Base-by-base conservation (phyloP, 2,329 filamentous ascomycete genomes). In the Fusarium gaditjirri region DNA sequence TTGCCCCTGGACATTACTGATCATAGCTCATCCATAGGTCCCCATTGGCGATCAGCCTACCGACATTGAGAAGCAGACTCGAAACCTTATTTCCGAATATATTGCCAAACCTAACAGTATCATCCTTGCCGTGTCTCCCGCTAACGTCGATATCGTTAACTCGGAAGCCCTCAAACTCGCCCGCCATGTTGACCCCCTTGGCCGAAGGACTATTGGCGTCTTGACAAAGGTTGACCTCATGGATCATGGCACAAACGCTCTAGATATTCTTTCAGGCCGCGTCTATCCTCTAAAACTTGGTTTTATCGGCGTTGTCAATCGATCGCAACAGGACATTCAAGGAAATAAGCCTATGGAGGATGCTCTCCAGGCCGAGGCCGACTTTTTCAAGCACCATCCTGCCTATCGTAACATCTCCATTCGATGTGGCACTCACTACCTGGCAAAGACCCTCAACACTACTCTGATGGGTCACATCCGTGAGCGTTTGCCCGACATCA, bases 31-130 rank as follows among this genome's bases (percentile, higher is more conserved):
- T 42, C 21, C 46, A 33, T 59, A 94, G 91, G 95, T 98, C 65
- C 96, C 96, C 35, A 98, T 99, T 81, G 96, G 96, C 74, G 96
- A 99, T 81, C 96, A 99, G 81, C 96, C 96, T 12, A 91, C 93
- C 77, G 96, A 99, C 80, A 99, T 99, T 79, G 96, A 99, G 86
- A 98, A 98, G 83, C 96, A 99, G 84, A 99, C 96, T 36, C 90
- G 95, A 73, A 97, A 94, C 75, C 89, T 99, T 77, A 98, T 99
- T 77, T 93, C 95, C 61, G 96, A 99, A 85, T 99, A 98, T 81
- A 99, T 98, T 79, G 95, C 95, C 64, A 99, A 99, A 84, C 95
- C 96, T 19, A 99, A 99, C 87, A 98, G 95, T 83, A 97, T 99
- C 78, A 92, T 99, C 73, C 89, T 99, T 57, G 96, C 96, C 36